These are phyloP conservation scores for Tuber microsphaerosporum DNA, from an alignment of 495 filamentous ascomycete genomes.

Conservation along the genomic window DNA sequence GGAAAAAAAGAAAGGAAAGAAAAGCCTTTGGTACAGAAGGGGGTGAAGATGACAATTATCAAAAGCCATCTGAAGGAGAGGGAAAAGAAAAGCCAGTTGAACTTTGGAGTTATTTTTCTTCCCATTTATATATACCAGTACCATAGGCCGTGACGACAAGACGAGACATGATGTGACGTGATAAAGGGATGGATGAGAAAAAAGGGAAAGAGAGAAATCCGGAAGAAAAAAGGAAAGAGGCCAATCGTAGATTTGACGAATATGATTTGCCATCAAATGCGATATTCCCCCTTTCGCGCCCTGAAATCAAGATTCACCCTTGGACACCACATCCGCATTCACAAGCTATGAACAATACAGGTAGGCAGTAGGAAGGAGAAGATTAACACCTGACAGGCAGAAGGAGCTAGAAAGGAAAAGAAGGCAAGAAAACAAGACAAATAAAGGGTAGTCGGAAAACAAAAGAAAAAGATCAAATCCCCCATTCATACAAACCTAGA, in stretches of 20 bases:
- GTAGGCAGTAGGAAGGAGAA: neutral
- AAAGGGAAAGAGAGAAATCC: neutral
- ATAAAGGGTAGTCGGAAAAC: neutral
- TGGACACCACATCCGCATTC: neutral
- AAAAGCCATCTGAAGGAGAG: neutral
- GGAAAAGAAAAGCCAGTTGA: neutral
- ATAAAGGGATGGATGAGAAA: neutral
- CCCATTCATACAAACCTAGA: constrained; percentile 2
- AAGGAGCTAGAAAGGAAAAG: constrained; percentile 9
- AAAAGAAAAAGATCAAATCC: neutral
- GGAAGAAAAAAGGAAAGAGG: neutral
- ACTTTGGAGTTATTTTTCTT: neutral
- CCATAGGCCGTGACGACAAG: neutral
- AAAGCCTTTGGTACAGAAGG: neutral
- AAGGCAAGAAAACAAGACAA: constrained; percentile 1
- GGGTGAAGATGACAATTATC: neutral
- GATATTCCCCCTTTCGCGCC: neutral
- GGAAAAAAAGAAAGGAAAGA: neutral
- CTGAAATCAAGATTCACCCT: neutral
- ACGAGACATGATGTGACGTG: neutral
- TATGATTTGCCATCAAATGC: neutral
- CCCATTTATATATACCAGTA: neutral
- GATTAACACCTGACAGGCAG: constrained; percentile 7
- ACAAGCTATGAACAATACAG: neutral
- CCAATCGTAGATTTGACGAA: neutral